phyloP scores from a whole-genome alignment of 75 land plant species.

The Selaginella moellendorffii region DNA sequence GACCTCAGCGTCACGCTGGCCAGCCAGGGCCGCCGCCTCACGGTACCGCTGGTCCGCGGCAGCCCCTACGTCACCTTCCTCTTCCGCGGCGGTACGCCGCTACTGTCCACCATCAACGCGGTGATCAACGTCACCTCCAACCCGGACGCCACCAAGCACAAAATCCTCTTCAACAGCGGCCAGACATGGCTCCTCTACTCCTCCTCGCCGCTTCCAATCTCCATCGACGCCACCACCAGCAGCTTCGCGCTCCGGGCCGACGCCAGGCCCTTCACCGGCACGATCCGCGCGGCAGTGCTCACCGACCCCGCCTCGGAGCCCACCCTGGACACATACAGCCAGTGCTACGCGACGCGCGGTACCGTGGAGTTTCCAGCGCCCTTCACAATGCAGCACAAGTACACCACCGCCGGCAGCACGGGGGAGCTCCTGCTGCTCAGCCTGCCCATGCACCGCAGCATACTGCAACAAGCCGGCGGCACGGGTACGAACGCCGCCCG shows the following conservation, averaged over 20 bases:
- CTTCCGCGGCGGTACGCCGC: neutral
- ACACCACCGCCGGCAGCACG: neutral
- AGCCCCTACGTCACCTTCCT: conserved; percentile 3
- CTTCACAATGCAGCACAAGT: neutral
- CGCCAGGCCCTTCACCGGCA: neutral
- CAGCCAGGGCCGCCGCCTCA: neutral
- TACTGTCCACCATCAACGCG: neutral
- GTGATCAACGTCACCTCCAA: neutral
- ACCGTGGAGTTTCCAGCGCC: neutral
- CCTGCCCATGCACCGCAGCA: neutral
- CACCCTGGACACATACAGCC: neutral
- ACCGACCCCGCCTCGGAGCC: neutral
- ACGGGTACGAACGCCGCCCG: neutral
- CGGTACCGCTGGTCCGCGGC: conserved; percentile 1
- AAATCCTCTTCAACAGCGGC: neutral
- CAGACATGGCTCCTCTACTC: conserved; percentile 1
- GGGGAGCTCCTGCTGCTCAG: neutral
- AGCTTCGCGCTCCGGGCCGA: neutral
- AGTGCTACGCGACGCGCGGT: neutral
- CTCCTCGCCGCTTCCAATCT: neutral
- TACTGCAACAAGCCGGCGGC: neutral
- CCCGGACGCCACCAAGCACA: conserved; percentile 6
- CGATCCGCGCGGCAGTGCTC: neutral
- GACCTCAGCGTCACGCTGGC: conserved; percentile 1
- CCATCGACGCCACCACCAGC: neutral